Conservation (phyloP, 768 basidiomycete species). For the Lentinula sp. region DNA sequence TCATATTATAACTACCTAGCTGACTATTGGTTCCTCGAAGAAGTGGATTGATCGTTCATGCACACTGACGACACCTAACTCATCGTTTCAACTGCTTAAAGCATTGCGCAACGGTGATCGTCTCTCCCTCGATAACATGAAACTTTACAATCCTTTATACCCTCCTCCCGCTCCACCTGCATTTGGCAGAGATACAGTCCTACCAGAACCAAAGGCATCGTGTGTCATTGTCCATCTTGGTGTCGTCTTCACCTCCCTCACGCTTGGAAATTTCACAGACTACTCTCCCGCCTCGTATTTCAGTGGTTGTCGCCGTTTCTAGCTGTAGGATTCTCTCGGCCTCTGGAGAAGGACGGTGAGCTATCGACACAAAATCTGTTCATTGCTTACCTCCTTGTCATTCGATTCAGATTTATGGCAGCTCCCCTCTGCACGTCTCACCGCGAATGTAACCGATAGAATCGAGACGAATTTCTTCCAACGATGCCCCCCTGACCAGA, state of each 20-base stretch:
- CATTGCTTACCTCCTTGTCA: neutral
- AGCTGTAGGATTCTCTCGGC: conserved; percentile 42
- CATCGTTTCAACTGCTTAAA: neutral
- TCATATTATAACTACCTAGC: neutral
- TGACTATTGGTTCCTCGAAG: neutral
- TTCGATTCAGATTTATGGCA: conserved; percentile 8
- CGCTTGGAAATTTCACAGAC: conserved; percentile 11
- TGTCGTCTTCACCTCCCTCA: neutral
- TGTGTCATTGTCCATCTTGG: conserved; percentile 12
- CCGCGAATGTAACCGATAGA: neutral
- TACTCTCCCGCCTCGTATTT: conserved; percentile 33
- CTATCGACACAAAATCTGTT: neutral
- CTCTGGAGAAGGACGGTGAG: conserved; percentile 43
- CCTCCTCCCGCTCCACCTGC: conserved; percentile 43
- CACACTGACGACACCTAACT: neutral
- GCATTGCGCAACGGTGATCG: neutral
- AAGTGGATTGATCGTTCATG: neutral
- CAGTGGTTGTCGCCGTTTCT: conserved; percentile 44
- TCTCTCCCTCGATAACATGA: neutral
- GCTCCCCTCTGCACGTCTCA: conserved; percentile 4
- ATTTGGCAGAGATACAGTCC: conserved; percentile 38
- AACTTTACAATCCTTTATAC: conserved; percentile 29
- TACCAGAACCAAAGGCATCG: conserved; percentile 33
- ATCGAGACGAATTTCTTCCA: conserved; percentile 6
- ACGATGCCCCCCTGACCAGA: conserved; percentile 5